A percentile compares a stretch with the other conserved stretches of the same genome.
phyloP scores from a whole-genome alignment of 2,329 filamentous ascomycete species.

The Trichoderma asperellum region DNA sequence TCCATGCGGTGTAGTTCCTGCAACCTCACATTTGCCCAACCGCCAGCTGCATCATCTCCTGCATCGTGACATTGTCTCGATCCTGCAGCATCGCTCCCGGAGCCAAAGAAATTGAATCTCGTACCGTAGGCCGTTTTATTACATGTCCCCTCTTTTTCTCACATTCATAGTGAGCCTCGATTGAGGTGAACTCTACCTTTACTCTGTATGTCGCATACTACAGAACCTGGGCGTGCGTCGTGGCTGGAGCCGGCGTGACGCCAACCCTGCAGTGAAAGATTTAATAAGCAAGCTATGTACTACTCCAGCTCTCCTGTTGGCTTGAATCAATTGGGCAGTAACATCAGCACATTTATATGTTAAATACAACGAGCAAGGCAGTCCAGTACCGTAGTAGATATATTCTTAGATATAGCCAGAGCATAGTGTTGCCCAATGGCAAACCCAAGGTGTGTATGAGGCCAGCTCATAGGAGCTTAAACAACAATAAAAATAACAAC shows the following conservation, averaged over 20 bases:
- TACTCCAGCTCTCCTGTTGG: neutral
- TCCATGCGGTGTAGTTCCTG: constrained; percentile 7
- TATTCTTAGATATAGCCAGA: neutral
- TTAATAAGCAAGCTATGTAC: neutral
- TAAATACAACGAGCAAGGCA: neutral
- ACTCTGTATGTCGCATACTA: neutral
- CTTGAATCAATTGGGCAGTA: neutral
- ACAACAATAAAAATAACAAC: neutral
- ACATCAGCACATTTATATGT: neutral
- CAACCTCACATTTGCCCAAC: neutral
- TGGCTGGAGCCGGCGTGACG: constrained; percentile 5
- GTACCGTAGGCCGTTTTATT: neutral
- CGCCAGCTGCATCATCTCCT: constrained; percentile 15
- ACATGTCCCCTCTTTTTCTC: neutral
- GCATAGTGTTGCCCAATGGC: neutral
- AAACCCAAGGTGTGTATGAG: neutral
- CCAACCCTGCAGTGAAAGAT: neutral
- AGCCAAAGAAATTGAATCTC: neutral
- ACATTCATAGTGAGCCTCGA: neutral
- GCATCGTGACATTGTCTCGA: constrained; percentile 15
- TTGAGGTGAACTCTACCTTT: neutral
- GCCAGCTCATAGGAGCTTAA: no score
- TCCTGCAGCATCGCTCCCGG: constrained; percentile 17
- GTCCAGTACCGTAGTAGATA: neutral
- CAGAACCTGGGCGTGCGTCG: neutral